Evolutionary conservation across 495 filamentous ascomycete species (phyloP).

Genomic region (Articulospora tetracladia): DNA sequence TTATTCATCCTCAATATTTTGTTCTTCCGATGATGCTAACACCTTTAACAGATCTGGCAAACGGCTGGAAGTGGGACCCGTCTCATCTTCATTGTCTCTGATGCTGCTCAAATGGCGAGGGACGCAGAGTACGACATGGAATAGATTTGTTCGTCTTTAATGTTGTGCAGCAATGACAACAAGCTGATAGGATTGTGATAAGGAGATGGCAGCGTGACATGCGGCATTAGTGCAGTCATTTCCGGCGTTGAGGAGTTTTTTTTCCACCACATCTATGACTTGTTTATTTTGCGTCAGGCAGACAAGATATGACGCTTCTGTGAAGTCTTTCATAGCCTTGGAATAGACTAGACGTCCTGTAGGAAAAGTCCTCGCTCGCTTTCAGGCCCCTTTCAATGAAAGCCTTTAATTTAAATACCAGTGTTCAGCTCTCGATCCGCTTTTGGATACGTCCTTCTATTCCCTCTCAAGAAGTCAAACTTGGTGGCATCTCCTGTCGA

Average conservation of each 20-base stretch:
- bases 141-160: neutral
- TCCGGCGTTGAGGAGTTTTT: neutral
- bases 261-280: neutral
- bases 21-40: constrained; percentile 12
- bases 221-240: neutral
- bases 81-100: constrained; percentile 63
- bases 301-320: no score
- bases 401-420: no score
- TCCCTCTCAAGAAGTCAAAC: no score
- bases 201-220: neutral
- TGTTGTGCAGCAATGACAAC: no score
- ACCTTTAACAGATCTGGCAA: constrained; percentile 79
- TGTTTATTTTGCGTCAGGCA: neutral
- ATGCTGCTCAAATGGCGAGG: constrained; percentile 22
- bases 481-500: no score
- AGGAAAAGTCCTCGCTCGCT: no score
- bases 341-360: no score
- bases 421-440: no score
- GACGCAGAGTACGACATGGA: constrained; percentile 13
- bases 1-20: constrained; percentile 21
- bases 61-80: constrained; percentile 80
- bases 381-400: no score
- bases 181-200: neutral
- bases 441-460: no score
- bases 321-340: no score